phyloP scores from a whole-genome alignment of 148 eudicot genomes.

The Chenopodium berlandieri region DNA sequence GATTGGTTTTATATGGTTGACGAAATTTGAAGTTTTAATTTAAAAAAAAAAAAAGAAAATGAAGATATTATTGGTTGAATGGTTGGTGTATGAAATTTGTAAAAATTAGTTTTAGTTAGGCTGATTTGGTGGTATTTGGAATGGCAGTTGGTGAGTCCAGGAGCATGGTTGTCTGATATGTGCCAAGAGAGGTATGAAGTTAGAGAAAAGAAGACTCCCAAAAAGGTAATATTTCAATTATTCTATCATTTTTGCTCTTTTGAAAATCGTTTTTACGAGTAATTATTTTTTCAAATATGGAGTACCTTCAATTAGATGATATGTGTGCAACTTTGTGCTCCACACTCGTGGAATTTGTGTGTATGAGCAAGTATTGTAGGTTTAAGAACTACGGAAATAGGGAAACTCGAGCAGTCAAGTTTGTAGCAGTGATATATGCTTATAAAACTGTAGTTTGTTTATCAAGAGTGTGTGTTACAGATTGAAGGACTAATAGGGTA shows the following conservation, averaged over 20 bases:
- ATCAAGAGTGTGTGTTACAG: no score
- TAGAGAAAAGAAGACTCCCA: constrained; percentile 78
- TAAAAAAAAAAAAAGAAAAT: no score
- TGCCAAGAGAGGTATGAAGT: constrained; percentile 82
- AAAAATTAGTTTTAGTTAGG: not conserved
- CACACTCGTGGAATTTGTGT: no score
- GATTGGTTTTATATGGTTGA: not conserved
- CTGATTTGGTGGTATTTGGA: constrained; percentile 1
- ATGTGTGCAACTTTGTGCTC: not conserved
- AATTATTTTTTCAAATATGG: no score
- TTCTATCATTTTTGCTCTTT: not conserved
- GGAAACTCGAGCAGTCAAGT: not conserved
- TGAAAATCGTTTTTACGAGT: not conserved
- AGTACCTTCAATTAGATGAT: not conserved
- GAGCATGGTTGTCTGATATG: constrained; percentile 79
- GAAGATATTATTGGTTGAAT: not conserved
- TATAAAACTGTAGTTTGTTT: no score
- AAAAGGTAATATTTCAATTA: constrained; percentile 45
- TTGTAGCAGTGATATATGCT: not conserved
- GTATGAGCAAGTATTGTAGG: not conserved
- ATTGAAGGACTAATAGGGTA: no score
- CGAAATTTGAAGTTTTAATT: not conserved
- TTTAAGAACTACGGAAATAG: not conserved
- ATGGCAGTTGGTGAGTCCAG: constrained; percentile 77
- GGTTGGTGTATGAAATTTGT: not conserved